phyloP scores from a whole-genome alignment of 495 filamentous ascomycete species.

The Xylaria sp. region DNA sequence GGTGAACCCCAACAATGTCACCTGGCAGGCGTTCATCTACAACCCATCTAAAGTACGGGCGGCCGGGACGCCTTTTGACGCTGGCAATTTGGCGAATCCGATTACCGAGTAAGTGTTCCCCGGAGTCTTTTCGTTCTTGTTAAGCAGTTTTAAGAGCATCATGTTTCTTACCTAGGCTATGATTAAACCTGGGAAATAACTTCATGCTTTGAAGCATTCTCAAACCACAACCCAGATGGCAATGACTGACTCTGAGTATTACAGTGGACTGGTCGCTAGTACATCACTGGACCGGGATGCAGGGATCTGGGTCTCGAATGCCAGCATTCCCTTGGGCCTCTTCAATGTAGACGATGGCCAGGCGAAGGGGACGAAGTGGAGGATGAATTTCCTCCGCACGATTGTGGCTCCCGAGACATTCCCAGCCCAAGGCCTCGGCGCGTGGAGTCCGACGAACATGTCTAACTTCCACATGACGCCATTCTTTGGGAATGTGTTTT shows the following conservation, averaged over 20 bases:
- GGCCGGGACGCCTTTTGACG: slow-evolving; percentile 34
- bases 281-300: slow-evolving; percentile 39
- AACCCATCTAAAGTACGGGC: slow-evolving; percentile 45
- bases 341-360: slow-evolving; percentile 44
- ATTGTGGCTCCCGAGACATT: slow-evolving; percentile 40
- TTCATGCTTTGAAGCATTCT: background rate
- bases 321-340: slow-evolving; percentile 41
- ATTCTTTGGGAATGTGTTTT: slow-evolving; percentile 41
- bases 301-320: slow-evolving; percentile 35
- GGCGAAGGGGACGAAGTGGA: slow-evolving; percentile 42
- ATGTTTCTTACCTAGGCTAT: background rate
- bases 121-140: background rate
- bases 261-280: slow-evolving; percentile 34
- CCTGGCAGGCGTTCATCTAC: slow-evolving; percentile 48
- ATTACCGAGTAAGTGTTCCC: slow-evolving; percentile 30
- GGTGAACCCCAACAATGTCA: slow-evolving; percentile 46
- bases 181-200: background rate
- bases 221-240: background rate
- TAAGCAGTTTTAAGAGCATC: background rate
- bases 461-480: slow-evolving; percentile 46
- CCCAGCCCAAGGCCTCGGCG: slow-evolving; percentile 41
- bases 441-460: slow-evolving; percentile 41
- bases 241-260: background rate
- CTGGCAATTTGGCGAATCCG: slow-evolving; percentile 32
- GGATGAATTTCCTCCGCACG: slow-evolving; percentile 47